These are phyloP conservation scores for Botrytis paeoniae DNA, from an alignment of 2,329 filamentous ascomycete genomes.

Conservation along the genomic window DNA sequence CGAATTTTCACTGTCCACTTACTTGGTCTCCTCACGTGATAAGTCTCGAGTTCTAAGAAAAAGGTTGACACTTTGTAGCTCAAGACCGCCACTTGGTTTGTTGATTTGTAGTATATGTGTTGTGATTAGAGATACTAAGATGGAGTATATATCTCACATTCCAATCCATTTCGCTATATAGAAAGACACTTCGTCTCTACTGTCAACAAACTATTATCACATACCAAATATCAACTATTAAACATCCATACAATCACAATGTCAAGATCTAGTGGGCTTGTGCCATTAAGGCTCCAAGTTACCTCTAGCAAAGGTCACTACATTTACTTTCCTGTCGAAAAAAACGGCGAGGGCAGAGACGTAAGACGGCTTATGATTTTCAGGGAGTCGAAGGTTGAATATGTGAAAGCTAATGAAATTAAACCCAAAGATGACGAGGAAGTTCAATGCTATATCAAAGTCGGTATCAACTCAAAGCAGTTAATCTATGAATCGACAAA, in stretches of 20 bases:
- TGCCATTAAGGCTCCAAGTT: fast-evolving
- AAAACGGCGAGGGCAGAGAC: neutral
- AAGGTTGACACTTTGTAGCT: neutral
- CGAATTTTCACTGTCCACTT: neutral
- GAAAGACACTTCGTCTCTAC: neutral
- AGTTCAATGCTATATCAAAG: neutral
- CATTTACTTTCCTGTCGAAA: neutral
- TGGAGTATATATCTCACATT: neutral
- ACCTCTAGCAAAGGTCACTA: neutral
- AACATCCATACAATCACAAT: neutral
- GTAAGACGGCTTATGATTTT: neutral
- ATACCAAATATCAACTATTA: neutral
- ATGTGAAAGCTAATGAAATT: neutral
- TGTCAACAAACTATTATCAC: neutral
- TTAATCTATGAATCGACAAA: neutral
- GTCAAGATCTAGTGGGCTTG: fast-evolving
- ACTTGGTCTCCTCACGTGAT: neutral
- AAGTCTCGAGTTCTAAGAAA: neutral
- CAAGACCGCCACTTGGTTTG: neutral
- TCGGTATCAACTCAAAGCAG: neutral
- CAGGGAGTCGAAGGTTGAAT: neutral
- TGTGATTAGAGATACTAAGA: neutral
- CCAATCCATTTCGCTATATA: neutral
- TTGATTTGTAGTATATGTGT: neutral
- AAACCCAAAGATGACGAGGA: neutral